These are phyloP conservation scores for Phlyctochytrium bullatum DNA, from an alignment of 192 early-diverging fungal species.

Conservation along the genomic window DNA sequence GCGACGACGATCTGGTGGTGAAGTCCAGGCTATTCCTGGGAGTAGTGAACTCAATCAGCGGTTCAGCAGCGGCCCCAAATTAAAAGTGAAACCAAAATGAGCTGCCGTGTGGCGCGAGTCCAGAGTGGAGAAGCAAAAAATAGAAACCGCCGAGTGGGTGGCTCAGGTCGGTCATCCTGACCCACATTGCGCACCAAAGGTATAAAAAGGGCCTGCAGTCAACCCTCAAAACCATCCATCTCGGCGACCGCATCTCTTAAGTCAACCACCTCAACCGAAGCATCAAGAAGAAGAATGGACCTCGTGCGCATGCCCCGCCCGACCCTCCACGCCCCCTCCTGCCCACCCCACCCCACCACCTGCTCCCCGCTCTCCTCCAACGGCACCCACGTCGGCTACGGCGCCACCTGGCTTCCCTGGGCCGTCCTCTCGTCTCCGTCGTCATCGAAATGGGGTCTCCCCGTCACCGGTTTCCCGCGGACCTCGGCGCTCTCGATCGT, in stretches of 20 bases:
- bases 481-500: too few relatives aligned
- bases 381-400: not conserved
- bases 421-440: not conserved
- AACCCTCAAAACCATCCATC: not conserved
- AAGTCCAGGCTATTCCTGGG: too few relatives aligned
- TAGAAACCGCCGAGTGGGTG: too few relatives aligned
- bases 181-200: too few relatives aligned
- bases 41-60: too few relatives aligned
- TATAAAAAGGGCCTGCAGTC: not conserved
- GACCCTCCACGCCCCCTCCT: not conserved
- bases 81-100: too few relatives aligned
- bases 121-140: too few relatives aligned
- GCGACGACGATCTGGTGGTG: too few relatives aligned
- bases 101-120: too few relatives aligned
- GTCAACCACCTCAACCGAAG: not conserved
- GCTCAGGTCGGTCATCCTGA: too few relatives aligned
- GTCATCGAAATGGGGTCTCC: not conserved
- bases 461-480: not conserved
- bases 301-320: not conserved
- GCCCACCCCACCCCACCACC: not conserved
- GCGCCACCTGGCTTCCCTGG: not conserved
- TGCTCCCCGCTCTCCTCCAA: too few relatives aligned
- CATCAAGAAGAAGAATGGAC: not conserved
- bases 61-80: too few relatives aligned
- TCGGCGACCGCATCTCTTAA: not conserved